Conservation (phyloP, 1,139 yeast species). For the Protomyces gravidus region DNA sequence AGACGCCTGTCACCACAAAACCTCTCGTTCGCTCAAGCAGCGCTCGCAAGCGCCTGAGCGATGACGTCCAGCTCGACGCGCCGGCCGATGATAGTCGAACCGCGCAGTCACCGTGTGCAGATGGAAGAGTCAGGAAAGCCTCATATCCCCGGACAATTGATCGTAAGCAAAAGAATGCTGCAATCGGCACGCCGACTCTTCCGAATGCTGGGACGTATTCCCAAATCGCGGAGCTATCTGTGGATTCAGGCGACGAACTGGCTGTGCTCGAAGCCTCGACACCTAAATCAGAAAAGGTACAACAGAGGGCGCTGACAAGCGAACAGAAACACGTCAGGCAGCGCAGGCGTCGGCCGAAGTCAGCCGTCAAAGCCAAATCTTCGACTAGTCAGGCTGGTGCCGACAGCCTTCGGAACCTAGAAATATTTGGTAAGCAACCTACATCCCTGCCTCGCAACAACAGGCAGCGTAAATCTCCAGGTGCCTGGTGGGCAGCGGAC, state of each 20-base stretch:
- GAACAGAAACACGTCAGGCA: not conserved
- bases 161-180: not conserved
- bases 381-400: not conserved
- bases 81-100: not conserved
- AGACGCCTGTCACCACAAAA: not conserved
- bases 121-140: too few species aligned
- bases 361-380: too few species aligned
- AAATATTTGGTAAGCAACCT: not conserved
- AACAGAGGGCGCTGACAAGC: not conserved
- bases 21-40: not conserved
- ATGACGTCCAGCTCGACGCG: not conserved
- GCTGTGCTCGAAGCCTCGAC: not conserved
- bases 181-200: not conserved
- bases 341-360: not conserved
- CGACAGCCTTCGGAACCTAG: not conserved
- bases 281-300: too few species aligned
- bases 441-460: not conserved
- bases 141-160: too few species aligned
- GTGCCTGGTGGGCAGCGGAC: not conserved
- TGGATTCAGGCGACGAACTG: not conserved
- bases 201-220: too few species aligned
- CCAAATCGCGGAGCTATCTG: too few species aligned
- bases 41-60: not conserved
- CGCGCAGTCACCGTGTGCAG: not conserved
- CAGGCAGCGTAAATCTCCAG: not conserved